Conservation (phyloP, 2,329 filamentous ascomycete genomes). For the Penicillium sp. region DNA sequence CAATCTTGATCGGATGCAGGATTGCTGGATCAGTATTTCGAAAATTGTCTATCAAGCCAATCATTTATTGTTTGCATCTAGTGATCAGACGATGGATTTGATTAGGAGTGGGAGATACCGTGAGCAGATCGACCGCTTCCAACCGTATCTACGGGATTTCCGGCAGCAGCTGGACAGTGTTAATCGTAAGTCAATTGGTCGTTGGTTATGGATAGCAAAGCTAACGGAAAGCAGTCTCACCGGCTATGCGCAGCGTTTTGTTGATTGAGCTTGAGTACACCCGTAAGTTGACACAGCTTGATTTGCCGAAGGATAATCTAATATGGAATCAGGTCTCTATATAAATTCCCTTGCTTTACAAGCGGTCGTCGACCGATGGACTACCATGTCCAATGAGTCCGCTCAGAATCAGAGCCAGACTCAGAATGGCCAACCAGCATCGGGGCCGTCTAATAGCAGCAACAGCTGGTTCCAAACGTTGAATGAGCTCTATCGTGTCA, state of each 20-base stretch:
- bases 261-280: conserved; percentile 96
- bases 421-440: conserved; percentile 28
- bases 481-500: conserved; percentile 55
- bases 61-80: conserved; percentile 80
- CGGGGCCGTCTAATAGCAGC: conserved; percentile 30
- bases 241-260: conserved; percentile 70
- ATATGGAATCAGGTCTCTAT: conserved; percentile 58
- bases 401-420: conserved; percentile 32
- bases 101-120: conserved; percentile 85
- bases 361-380: conserved; percentile 90
- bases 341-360: conserved; percentile 92
- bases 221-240: conserved; percentile 48
- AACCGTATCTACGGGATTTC: conserved; percentile 76
- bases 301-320: conserved; percentile 1
- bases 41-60: conserved; percentile 91
- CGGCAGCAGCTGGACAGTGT: conserved; percentile 78
- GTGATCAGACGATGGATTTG: conserved; percentile 82
- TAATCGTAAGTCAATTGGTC: conserved; percentile 44
- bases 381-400: conserved; percentile 60
- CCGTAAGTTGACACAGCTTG: conserved; percentile 52
- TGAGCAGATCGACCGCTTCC: conserved; percentile 75
- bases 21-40: conserved; percentile 93
- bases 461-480: conserved; percentile 41
- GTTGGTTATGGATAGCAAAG: neutral
- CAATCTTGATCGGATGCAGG: conserved; percentile 60